phyloP scores from a whole-genome alignment of 169 alveolate species.

The Plasmodium malariae region DNA sequence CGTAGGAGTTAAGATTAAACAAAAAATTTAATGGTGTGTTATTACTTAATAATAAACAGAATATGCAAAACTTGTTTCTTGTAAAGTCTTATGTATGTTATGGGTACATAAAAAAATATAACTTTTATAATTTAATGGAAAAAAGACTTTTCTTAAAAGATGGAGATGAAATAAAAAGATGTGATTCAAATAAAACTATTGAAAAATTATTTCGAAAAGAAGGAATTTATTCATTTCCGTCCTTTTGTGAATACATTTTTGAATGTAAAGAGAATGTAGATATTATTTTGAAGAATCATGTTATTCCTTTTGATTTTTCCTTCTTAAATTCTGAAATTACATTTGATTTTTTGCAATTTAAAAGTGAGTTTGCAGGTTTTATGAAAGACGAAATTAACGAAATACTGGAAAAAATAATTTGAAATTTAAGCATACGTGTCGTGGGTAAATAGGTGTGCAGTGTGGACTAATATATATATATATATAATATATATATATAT shows the following conservation, averaged over 20 bases:
- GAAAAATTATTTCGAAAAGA: conserved; percentile 30
- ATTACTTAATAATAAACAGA: conserved; percentile 19
- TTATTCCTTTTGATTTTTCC: conserved; percentile 66
- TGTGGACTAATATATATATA: too few species aligned
- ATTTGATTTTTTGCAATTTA: conserved; percentile 47
- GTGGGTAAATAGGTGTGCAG: too few species aligned
- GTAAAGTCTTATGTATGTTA: conserved; percentile 51
- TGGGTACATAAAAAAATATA: conserved; percentile 68
- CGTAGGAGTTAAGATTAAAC: conserved; percentile 20
- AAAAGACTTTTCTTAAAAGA: conserved; percentile 55
- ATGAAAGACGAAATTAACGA: conserved; percentile 48
- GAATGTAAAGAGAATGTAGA: conserved; percentile 64
- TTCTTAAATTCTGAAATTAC: conserved; percentile 19
- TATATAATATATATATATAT: too few species aligned
- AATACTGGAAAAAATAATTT: conserved; percentile 58
- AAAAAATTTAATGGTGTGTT: conserved; percentile 25
- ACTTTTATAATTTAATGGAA: conserved; percentile 42
- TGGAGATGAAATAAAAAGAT: conserved; percentile 43
- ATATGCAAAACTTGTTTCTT: conserved; percentile 41
- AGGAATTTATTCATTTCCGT: conserved; percentile 28
- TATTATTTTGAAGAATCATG: conserved; percentile 16
- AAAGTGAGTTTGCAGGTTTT: conserved; percentile 35
- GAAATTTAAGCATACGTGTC: neutral
- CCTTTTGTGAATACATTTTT: conserved; percentile 60
- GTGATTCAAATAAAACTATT: conserved; percentile 31